Base-by-base conservation (phyloP, 352 stramenopile species). In the Pythium oligandrum region DNA sequence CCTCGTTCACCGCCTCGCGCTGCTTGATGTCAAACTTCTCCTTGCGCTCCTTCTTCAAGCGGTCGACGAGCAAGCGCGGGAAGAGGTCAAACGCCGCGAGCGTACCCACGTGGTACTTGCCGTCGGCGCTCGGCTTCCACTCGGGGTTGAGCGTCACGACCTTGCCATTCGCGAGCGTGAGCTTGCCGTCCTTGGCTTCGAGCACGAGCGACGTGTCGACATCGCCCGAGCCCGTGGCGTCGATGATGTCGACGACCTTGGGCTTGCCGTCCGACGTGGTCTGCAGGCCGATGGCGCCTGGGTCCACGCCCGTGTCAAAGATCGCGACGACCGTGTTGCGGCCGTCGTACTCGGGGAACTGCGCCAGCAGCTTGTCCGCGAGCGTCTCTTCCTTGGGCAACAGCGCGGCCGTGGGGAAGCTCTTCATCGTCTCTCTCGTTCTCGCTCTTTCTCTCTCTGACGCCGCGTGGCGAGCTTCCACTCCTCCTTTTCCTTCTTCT, bases 301-400 rank as follows among this genome's bases (percentile, higher is more conserved):
- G 90, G 64, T 99, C 96, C 53, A 98, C 89, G 43, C 96, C 96
- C 31, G 96, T 98, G 77, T 99, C 96, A 44, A 99, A 83, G 59
- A 98, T 91, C n/a, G 86, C 93, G 37, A 98, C 92, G 11, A 96
- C 78, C 0, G 97, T 78, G 57, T 86, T 83, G 46, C 83, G 79
- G 6, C 96, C 96, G 75, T 98, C 91, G 60, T 80, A 95, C n/a
- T 75, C 52, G 9, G 93, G 90, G 59, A 94, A 84, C 26, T 73
- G 63, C 51, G 79, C 48, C 35, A 97, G 54, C 55, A 98, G 95
- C 26, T 64, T 54, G 48, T 75, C 73, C 8, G 83, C 85, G 35
- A 93, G 74, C 26, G 92, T 98, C 71, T 98, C 91, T 45, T 94
- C 72, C 59, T 97, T 98, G 47, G 94, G 93, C 40, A 98, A 65